These are phyloP conservation scores for Secale cereale DNA, from an alignment of 176 grass and related monocot species.

Conservation along the genomic window DNA sequence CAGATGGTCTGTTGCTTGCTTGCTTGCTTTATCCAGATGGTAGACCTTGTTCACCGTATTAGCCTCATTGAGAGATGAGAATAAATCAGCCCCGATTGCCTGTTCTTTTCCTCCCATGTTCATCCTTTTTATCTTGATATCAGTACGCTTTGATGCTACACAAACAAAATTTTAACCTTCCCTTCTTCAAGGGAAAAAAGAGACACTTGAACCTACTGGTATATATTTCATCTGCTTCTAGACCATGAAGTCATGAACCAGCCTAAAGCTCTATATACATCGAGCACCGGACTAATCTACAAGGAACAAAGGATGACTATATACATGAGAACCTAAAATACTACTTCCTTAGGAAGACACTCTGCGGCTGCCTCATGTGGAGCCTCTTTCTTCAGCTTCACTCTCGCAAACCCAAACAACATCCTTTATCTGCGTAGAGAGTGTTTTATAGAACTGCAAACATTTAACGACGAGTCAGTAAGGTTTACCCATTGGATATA, in stretches of 20 bases:
- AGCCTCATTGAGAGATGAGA: background rate
- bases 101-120: background rate
- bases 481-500: background rate
- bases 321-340: slow-evolving; percentile 8
- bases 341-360: background rate
- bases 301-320: background rate
- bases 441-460: slow-evolving; percentile 72
- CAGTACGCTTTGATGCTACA: background rate
- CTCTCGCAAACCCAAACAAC: slow-evolving; percentile 75
- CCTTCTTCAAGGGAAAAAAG: background rate
- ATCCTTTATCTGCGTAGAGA: slow-evolving; percentile 69
- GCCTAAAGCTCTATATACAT: background rate
- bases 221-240: background rate
- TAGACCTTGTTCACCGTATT: background rate
- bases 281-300: background rate
- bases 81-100: background rate
- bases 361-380: slow-evolving; percentile 25
- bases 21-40: background rate
- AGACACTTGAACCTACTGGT: background rate
- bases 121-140: background rate
- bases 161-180: background rate
- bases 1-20: background rate
- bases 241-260: background rate
- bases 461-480: background rate
- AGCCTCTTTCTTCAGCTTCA: slow-evolving; percentile 36